Base-by-base conservation (phyloP, 495 filamentous ascomycete genomes). In the Aeminium ludgeri region DNA sequence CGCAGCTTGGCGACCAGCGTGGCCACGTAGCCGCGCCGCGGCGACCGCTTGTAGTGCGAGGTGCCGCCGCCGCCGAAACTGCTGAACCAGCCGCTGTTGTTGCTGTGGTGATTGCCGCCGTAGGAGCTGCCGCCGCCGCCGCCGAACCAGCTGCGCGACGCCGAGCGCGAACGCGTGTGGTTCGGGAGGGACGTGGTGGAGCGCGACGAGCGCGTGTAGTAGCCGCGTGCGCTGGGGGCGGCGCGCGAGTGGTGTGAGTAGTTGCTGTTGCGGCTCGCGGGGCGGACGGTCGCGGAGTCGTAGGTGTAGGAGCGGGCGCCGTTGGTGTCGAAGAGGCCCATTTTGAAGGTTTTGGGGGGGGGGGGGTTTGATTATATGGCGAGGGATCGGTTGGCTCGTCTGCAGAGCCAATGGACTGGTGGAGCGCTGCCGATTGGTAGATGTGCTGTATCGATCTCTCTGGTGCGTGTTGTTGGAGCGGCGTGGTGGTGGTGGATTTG, bases 1-100 rank as follows among this genome's bases (percentile, higher is more conserved):
- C 73, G 76, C 46, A 92, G 71, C 41, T 78, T 71, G 49, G 70
- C 67, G 52, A 82, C 56, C 29, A 84, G 64, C 43, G 76, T 75
- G 44, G 70, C 56, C 41, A 89, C 59, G 61, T 84, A 89, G 47
- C 79, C 81, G 16, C 71, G 67, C 34, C 86, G 80, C 11, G 86
- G 78, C 3, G 61, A 75, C 58, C 82, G 60, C 62, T 72, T 64
- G 75, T 81, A 78, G 60, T 72, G 59, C 1, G 68, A 82, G 15
- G 76, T 27, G 30, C 50, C 37, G 12, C 37, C 30, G 12, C 40
- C 35, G 13, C 44, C 35, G 34, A 19, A 15, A 17, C 43, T 34
- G 16, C 38, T 25, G 38, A 35, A 45, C 1, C n/a, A 28, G 29
- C 41, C 27, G 2, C 29, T 13, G 28, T 19, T 31, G 30, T 36